Conservation (phyloP, 2,329 filamentous ascomycete genomes). For the Hymenoscyphus scutula region DNA sequence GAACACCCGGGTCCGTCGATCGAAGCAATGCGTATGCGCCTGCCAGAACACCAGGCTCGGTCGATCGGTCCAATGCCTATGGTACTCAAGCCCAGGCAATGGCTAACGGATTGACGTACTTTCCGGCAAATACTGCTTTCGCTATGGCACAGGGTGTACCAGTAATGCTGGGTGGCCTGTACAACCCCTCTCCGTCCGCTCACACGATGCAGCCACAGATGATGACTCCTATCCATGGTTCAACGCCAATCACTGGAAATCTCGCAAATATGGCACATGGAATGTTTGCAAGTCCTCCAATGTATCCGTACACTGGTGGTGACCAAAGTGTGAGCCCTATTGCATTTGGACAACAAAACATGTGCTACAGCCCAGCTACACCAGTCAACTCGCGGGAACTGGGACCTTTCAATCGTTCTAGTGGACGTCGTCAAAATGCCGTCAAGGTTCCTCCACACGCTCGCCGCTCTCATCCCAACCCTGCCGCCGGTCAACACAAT, state of each 20-base stretch:
- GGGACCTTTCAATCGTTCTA: constrained; percentile 19
- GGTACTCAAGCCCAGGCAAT: background rate
- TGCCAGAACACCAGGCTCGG: constrained; percentile 6
- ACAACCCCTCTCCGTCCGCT: constrained; percentile 1
- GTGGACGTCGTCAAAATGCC: constrained; percentile 41
- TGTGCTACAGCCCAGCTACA: constrained; percentile 11
- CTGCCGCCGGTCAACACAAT: constrained; percentile 53
- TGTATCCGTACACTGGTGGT: constrained; percentile 10
- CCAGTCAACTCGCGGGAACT: constrained; percentile 15
- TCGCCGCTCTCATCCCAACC: constrained; percentile 40
- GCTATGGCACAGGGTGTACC: constrained; percentile 10
- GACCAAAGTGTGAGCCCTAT: constrained; percentile 7
- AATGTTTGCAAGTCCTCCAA: constrained; percentile 4
- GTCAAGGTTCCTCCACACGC: constrained; percentile 35
- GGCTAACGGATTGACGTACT: constrained; percentile 6
- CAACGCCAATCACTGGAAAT: background rate
- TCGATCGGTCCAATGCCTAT: constrained; percentile 7
- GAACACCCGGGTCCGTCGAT: background rate
- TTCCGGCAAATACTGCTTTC: constrained; percentile 6
- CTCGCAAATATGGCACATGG: constrained; percentile 1
- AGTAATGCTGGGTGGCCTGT: constrained; percentile 8
- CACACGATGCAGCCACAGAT: constrained; percentile 8
- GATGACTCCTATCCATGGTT: constrained; percentile 8
- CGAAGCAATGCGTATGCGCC: background rate
- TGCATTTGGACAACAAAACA: constrained; percentile 4